Percentiles rank a stretch among this genome's conserved stretches.
phyloP scores from a whole-genome alignment of 345 rosid genomes.

The Viola odorata region DNA sequence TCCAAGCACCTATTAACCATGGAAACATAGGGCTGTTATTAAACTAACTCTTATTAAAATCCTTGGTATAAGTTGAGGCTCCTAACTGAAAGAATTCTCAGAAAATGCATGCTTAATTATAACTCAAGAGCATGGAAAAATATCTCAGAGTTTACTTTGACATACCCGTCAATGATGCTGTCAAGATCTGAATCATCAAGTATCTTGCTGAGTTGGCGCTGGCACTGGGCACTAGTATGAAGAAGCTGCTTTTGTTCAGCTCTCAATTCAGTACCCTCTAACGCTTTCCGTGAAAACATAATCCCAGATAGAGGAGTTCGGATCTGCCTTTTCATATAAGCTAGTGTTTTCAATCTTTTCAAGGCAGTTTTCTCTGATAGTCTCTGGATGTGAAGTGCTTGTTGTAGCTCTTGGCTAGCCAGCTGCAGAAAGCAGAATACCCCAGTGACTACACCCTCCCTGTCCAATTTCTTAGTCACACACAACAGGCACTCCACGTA shows the following conservation, averaged over 20 bases:
- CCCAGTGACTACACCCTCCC: conserved; percentile 71
- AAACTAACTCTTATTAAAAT: neutral
- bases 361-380: conserved; percentile 73
- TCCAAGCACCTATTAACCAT: conserved; percentile 55
- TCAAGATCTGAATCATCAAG: conserved; percentile 83
- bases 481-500: conserved; percentile 76
- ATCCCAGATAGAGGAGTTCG: conserved; percentile 77
- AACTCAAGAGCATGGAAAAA: neutral
- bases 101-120: neutral
- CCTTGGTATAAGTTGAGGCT: neutral
- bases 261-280: conserved; percentile 70
- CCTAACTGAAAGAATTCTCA: neutral
- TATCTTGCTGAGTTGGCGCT: conserved; percentile 69
- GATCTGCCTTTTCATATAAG: conserved; percentile 81
- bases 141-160: neutral
- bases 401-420: conserved; percentile 86
- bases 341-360: conserved; percentile 63
- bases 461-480: conserved; percentile 70
- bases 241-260: conserved; percentile 62
- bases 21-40: neutral
- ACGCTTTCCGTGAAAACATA: conserved; percentile 61
- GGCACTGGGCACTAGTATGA: conserved; percentile 75
- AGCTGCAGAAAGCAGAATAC: conserved; percentile 95
- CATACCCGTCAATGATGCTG: conserved; percentile 80
- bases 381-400: conserved; percentile 80